phyloP scores from a whole-genome alignment of 2,329 filamentous ascomycete species.

The Sporothrix sp. region DNA sequence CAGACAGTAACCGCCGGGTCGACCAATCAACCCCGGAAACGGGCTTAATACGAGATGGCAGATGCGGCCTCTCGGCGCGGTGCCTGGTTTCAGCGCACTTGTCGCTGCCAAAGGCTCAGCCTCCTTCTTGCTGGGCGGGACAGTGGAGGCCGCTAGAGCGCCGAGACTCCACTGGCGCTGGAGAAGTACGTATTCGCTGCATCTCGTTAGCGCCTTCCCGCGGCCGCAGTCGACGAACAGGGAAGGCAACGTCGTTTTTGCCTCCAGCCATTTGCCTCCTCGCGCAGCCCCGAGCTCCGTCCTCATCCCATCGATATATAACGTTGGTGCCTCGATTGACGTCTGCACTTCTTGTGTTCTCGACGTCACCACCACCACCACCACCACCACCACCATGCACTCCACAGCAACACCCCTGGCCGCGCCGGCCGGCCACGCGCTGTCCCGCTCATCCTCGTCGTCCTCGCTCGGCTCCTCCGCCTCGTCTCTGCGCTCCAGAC shows the following conservation, averaged over 20 bases:
- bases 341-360: background rate
- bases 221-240: background rate
- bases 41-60: no score
- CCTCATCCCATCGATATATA: background rate
- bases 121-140: conserved; percentile 4
- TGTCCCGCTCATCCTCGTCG: background rate
- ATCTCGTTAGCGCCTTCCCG: background rate
- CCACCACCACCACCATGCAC: background rate
- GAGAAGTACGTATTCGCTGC: background rate
- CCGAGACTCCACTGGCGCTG: background rate
- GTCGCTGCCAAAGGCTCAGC: conserved; percentile 1
- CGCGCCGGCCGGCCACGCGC: background rate
- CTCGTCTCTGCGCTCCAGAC: conserved; percentile 25
- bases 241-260: no score
- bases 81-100: background rate
- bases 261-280: conserved; percentile 1
- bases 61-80: no score
- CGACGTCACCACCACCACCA: background rate
- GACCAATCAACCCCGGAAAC: no score
- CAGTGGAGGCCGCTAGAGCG: background rate
- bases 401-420: background rate
- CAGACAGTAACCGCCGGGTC: no score
- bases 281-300: background rate
- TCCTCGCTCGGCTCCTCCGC: conserved; percentile 22
- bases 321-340: background rate